Evolutionary conservation across 306 rosid genomes (phyloP).

Genomic region (Glycine latifolia): DNA sequence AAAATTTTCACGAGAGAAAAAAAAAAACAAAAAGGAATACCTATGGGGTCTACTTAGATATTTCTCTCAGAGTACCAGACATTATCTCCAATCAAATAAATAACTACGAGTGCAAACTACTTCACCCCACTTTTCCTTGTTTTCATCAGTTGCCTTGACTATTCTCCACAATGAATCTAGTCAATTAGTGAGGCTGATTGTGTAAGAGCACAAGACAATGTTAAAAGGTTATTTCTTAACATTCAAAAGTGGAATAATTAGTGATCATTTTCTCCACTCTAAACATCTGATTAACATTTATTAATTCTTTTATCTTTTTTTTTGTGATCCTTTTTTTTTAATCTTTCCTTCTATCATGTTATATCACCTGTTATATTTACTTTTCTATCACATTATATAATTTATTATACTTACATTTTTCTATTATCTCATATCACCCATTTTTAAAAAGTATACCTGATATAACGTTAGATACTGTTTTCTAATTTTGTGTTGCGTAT

Average conservation of each 20-base stretch:
- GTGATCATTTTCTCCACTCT: background rate
- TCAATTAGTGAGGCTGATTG: background rate
- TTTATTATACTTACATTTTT: too few relatives aligned
- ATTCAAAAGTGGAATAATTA: background rate
- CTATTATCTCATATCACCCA: too few relatives aligned
- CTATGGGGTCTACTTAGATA: background rate
- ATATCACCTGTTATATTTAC: too few relatives aligned
- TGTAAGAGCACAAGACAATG: background rate
- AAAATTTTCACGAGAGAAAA: background rate
- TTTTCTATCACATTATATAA: too few relatives aligned
- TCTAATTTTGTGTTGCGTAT: background rate
- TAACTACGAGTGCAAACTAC: too few relatives aligned
- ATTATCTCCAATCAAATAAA: too few relatives aligned
- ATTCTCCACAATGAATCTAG: constrained; percentile 24
- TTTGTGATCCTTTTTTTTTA: too few relatives aligned
- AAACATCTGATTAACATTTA: background rate
- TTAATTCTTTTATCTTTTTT: too few relatives aligned
- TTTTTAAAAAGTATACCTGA: background rate
- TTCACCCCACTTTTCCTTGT: constrained; percentile 13
- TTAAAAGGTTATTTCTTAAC: background rate
- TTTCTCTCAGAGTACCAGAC: background rate
- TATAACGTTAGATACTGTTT: background rate
- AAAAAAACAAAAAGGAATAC: background rate
- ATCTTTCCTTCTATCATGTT: too few relatives aligned
- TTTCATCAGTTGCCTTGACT: background rate